These are phyloP conservation scores for Besnoitia besnoiti DNA, from an alignment of 169 alveolate genomes.

Conservation along the genomic window DNA sequence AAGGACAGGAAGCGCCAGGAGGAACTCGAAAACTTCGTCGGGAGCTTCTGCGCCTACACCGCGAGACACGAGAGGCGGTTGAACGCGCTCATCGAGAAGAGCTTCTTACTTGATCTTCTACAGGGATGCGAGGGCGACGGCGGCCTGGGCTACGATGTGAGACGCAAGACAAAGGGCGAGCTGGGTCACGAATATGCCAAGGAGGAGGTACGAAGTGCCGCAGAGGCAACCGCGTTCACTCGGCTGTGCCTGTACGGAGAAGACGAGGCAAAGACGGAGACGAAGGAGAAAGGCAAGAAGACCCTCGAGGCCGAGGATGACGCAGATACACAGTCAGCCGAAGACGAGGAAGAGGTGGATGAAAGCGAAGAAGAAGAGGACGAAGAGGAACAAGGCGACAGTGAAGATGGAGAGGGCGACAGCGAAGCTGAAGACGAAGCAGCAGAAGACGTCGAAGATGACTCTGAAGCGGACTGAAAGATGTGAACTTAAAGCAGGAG, in stretches of 20 bases:
- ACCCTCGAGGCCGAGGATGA: background rate
- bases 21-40: background rate
- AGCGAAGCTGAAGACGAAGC: background rate
- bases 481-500: background rate
- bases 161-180: background rate
- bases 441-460: background rate
- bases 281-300: background rate
- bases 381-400: background rate
- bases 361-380: background rate
- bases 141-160: background rate
- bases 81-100: background rate
- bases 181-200: background rate
- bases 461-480: background rate
- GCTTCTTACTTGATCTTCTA: background rate
- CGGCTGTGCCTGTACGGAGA: background rate
- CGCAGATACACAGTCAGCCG: background rate
- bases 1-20: background rate
- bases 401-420: background rate
- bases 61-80: constrained; percentile 14
- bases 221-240: background rate
- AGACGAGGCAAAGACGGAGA: background rate
- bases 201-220: background rate
- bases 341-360: background rate
- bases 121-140: background rate
- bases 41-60: constrained; percentile 5